A percentile compares a stretch with the other conserved stretches of the same genome.
Conservation (phyloP, 805 yeast species). For the Candida chauliodis region DNA sequence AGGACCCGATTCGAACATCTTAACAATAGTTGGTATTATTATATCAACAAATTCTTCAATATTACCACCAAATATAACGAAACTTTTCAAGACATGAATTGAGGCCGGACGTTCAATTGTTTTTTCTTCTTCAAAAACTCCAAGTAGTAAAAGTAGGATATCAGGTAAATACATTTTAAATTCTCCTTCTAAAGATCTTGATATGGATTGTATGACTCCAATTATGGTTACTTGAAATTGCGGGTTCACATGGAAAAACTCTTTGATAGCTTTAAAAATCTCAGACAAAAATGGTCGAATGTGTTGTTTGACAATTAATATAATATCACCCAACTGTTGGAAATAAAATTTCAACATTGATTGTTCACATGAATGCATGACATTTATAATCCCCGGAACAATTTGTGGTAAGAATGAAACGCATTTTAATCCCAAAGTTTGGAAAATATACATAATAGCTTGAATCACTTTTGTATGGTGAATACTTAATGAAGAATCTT, state of each 20-base stretch:
- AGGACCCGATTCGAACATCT: conserved; percentile 71
- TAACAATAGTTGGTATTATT: conserved; percentile 80
- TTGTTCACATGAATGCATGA: conserved; percentile 78
- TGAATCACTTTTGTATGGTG: conserved; percentile 94
- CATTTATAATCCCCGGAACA: conserved; percentile 80
- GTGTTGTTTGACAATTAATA: conserved; percentile 82
- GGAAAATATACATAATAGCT: conserved; percentile 87
- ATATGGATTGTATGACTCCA: conserved; percentile 75
- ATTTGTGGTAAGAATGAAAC: conserved; percentile 86
- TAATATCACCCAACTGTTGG: conserved; percentile 78
- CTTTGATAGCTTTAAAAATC: conserved; percentile 70
- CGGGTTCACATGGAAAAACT: conserved; percentile 50
- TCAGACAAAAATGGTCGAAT: conserved; percentile 78
- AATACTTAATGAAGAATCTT: conserved; percentile 77
- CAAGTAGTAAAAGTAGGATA: conserved; percentile 70
- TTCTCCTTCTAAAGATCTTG: conserved; percentile 86
- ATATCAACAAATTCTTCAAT: conserved; percentile 86
- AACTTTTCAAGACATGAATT: conserved; percentile 71
- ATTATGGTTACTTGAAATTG: conserved; percentile 73
- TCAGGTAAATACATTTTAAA: conserved; percentile 81
- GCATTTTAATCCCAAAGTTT: conserved; percentile 82
- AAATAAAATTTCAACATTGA: conserved; percentile 83
- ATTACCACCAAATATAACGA: conserved; percentile 82
- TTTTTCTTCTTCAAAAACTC: conserved; percentile 71
- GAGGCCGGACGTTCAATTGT: conserved; percentile 60